Evolutionary conservation across 306 rosid species (phyloP).

Genomic region (Begonia loranthoides): DNA sequence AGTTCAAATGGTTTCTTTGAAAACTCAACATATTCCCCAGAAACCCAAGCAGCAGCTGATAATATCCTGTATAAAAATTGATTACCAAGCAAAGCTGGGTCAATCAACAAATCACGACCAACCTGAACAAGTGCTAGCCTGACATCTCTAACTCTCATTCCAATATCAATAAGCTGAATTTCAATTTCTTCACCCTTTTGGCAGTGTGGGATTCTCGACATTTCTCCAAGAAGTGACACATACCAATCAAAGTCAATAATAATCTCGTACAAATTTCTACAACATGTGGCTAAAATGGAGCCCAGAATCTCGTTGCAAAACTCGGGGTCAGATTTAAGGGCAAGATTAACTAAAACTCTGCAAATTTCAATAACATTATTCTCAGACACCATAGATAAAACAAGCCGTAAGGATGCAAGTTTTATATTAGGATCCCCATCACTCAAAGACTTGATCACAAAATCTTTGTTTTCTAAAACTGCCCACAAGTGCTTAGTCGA

Average conservation of each 20-base stretch:
- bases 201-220: constrained; percentile 72
- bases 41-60: constrained; percentile 86
- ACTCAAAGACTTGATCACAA: constrained; percentile 64
- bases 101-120: constrained; percentile 71
- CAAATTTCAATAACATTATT: constrained; percentile 58
- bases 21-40: constrained; percentile 69
- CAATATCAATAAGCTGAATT: constrained; percentile 78
- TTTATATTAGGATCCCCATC: constrained; percentile 77
- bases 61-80: constrained; percentile 56
- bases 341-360: constrained; percentile 62
- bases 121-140: constrained; percentile 72
- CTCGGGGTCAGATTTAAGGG: constrained; percentile 57
- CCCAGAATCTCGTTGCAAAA: constrained; percentile 74
- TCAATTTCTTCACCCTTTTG: constrained; percentile 79
- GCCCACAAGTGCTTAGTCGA: constrained; percentile 62
- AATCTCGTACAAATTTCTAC: constrained; percentile 57
- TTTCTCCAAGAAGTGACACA: constrained; percentile 71
- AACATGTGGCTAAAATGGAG: constrained; percentile 55
- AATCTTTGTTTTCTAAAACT: constrained; percentile 74
- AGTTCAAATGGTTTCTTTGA: constrained; percentile 58
- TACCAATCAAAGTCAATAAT: constrained; percentile 88
- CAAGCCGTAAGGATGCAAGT: constrained; percentile 61
- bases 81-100: constrained; percentile 91
- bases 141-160: constrained; percentile 83
- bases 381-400: constrained; percentile 80